A percentile compares a stretch with the other conserved stretches of the same genome.
These are phyloP conservation scores for Rosa multiflora DNA, from an alignment of 306 rosid species.

Conservation along the genomic window DNA sequence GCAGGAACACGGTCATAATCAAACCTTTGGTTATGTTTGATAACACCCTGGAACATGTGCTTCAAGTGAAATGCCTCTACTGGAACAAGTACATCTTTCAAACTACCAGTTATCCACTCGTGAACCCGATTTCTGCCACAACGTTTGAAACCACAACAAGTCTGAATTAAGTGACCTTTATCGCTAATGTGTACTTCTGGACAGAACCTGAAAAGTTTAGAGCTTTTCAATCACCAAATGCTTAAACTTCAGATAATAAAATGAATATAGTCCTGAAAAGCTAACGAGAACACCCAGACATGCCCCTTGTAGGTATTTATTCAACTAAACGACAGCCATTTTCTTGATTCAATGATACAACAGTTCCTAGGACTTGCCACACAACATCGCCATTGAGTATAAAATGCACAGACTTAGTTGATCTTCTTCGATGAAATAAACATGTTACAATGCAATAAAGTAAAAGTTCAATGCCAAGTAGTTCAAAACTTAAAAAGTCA, in stretches of 20 bases:
- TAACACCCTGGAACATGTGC: conserved; percentile 68
- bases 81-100: conserved; percentile 70
- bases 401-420: background rate
- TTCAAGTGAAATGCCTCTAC: conserved; percentile 75
- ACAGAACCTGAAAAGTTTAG: conserved; percentile 60
- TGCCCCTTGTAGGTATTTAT: background rate
- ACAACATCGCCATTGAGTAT: background rate
- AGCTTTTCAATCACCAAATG: background rate
- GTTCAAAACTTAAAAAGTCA: background rate
- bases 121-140: conserved; percentile 66
- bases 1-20: conserved; percentile 85
- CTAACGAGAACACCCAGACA: background rate
- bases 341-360: background rate
- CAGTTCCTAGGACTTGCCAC: background rate
- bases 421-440: background rate
- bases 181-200: conserved; percentile 71
- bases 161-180: conserved; percentile 71
- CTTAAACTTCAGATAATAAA: background rate
- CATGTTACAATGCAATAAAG: background rate
- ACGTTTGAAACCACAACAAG: conserved; percentile 64
- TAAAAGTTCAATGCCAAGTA: background rate
- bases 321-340: background rate
- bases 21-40: conserved; percentile 71
- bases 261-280: background rate
- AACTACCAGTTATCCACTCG: conserved; percentile 63